Evolutionary conservation across 192 early-diverging fungal species (phyloP).

Genomic region (Jimgerdemannia lactiflua): DNA sequence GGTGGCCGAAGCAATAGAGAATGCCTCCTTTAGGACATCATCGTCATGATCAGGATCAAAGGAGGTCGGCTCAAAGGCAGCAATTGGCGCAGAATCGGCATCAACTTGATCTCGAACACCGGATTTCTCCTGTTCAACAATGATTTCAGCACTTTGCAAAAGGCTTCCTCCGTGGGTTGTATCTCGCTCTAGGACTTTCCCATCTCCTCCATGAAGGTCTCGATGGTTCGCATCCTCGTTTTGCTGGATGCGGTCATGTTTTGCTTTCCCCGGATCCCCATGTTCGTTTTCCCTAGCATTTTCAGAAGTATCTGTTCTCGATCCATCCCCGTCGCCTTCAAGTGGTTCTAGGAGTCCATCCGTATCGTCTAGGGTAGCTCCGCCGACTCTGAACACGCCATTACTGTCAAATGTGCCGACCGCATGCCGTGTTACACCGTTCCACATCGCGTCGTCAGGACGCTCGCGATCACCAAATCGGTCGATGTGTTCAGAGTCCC

Average conservation of each 20-base stretch:
- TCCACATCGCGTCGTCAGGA: constrained; percentile 44
- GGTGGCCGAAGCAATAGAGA: constrained; percentile 8
- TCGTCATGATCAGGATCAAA: constrained; percentile 25
- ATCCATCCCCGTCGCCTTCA: constrained; percentile 9
- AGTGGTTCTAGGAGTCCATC: constrained; percentile 1
- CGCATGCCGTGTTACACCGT: constrained; percentile 50
- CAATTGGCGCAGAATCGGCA: neutral
- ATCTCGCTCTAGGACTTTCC: neutral
- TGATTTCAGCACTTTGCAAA: neutral
- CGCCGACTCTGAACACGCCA: constrained; percentile 61
- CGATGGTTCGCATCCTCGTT: neutral
- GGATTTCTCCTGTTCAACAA: neutral
- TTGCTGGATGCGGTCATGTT: neutral
- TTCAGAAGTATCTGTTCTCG: neutral
- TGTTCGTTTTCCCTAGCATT: neutral
- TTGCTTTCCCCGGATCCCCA: neutral
- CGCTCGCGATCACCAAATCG: constrained; percentile 12
- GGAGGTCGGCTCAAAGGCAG: neutral
- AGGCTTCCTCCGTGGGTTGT: neutral
- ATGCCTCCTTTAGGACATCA: constrained; percentile 27
- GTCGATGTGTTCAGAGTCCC: constrained; percentile 12
- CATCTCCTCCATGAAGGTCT: neutral
- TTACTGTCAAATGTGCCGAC: constrained; percentile 68
- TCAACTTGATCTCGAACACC: neutral
- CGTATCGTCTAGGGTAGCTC: constrained; percentile 6